These are phyloP conservation scores for Saccharomycopsis sp. DNA, from an alignment of 805 yeast species.

Conservation along the genomic window DNA sequence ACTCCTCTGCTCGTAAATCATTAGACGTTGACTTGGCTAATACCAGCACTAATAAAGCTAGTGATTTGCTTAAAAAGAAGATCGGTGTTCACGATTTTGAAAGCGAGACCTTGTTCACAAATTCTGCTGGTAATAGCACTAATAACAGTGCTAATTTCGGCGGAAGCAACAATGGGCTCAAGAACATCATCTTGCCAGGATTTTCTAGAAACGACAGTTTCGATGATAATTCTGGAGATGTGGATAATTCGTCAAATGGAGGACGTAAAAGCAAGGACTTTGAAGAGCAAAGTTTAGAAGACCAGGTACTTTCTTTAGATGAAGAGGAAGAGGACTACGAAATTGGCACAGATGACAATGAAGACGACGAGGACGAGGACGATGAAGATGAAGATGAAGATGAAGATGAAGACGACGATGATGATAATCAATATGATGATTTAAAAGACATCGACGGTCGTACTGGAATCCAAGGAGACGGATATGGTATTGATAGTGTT, in stretches of 20 bases:
- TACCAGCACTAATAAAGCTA: neutral
- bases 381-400: slow-evolving; percentile 20
- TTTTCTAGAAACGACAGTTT: neutral
- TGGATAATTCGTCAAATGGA: neutral
- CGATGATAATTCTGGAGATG: neutral
- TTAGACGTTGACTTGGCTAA: neutral
- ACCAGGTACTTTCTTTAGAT: slow-evolving; percentile 40
- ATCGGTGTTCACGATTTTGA: neutral
- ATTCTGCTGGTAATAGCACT: neutral
- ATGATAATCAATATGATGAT: slow-evolving; percentile 25
- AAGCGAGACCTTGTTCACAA: neutral
- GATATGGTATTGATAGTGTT: slow-evolving; percentile 22
- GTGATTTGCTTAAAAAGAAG: neutral
- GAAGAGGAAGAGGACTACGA: slow-evolving; percentile 29
- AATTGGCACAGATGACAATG: slow-evolving; percentile 21
- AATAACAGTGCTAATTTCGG: neutral
- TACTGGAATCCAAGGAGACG: slow-evolving; percentile 24
- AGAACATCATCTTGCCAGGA: neutral
- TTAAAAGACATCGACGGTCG: slow-evolving; percentile 29
- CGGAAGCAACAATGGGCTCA: neutral
- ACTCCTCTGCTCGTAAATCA: neutral
- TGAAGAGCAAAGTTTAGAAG: slow-evolving; percentile 25
- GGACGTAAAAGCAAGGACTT: slow-evolving; percentile 11
- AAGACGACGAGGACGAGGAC: slow-evolving; percentile 20
- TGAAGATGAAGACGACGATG: slow-evolving; percentile 21